Conservation (phyloP, 768 basidiomycete species). For the Termitomyces sp. region DNA sequence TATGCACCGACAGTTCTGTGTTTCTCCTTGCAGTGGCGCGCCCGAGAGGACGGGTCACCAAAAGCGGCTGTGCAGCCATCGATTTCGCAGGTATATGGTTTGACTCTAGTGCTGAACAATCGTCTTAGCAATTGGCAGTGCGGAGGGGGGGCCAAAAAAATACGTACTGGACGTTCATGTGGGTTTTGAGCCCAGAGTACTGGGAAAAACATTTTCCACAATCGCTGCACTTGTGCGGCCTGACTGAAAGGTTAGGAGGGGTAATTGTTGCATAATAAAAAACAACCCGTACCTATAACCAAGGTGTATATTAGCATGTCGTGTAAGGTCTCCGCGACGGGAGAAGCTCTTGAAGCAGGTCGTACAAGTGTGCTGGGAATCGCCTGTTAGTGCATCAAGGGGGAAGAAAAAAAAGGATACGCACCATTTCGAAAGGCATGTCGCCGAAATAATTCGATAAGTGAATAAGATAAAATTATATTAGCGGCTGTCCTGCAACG, state of each 20-base stretch:
- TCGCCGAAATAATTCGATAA: conserved; percentile 4
- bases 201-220: conserved; percentile 62
- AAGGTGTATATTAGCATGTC: conserved; percentile 51
- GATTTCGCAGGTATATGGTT: conserved; percentile 51
- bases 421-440: conserved; percentile 11
- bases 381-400: neutral
- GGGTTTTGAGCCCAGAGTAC: conserved; percentile 56
- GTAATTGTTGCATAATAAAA: neutral
- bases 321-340: conserved; percentile 57
- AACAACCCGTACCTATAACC: conserved; percentile 50
- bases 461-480: conserved; percentile 9
- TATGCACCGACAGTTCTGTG: conserved; percentile 43
- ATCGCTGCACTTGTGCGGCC: conserved; percentile 46
- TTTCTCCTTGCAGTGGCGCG: conserved; percentile 61
- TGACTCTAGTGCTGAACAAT: conserved; percentile 39
- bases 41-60: conserved; percentile 67
- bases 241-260: conserved; percentile 18
- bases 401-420: neutral
- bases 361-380: conserved; percentile 33
- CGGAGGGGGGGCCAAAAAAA: neutral
- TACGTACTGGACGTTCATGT: conserved; percentile 64
- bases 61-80: conserved; percentile 47
- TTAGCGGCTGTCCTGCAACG: conserved; percentile 27
- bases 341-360: conserved; percentile 48
- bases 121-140: neutral